These are phyloP conservation scores for Chlorella sorokiniana DNA, from an alignment of 139 green algal species.

Conservation along the genomic window DNA sequence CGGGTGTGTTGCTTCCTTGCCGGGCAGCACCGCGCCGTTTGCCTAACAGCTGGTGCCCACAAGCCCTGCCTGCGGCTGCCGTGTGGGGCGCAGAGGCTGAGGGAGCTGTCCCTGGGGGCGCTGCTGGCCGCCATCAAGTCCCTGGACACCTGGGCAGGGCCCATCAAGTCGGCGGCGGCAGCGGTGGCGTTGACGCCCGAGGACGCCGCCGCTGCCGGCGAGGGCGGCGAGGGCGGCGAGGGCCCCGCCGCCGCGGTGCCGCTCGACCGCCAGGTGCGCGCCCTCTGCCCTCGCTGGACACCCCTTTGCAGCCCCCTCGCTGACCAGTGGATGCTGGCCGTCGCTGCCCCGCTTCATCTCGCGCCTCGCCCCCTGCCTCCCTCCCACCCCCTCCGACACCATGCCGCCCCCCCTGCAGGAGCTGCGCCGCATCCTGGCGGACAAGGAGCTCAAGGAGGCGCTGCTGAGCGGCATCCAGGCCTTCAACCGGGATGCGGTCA, in stretches of 20 bases:
- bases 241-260: background rate
- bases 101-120: constrained; percentile 33
- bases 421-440: constrained; percentile 66
- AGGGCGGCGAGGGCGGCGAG: background rate
- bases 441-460: constrained; percentile 76
- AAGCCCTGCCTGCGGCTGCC: no score
- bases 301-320: no score
- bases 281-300: no score
- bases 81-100: constrained; percentile 46
- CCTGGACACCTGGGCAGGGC: constrained; percentile 77
- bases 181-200: constrained; percentile 1
- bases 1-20: no score
- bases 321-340: no score
- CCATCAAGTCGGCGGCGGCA: constrained; percentile 51
- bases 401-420: no score
- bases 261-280: background rate
- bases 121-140: constrained; percentile 62
- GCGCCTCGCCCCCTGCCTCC: no score
- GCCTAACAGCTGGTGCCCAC: no score
- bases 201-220: background rate
- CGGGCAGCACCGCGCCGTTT: no score
- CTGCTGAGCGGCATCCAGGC: constrained; percentile 66
- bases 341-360: no score
- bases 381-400: no score
- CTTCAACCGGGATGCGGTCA: constrained; percentile 75